Evolutionary conservation across 306 rosid genomes (phyloP).

Genomic region (Trifolium pratense): DNA sequence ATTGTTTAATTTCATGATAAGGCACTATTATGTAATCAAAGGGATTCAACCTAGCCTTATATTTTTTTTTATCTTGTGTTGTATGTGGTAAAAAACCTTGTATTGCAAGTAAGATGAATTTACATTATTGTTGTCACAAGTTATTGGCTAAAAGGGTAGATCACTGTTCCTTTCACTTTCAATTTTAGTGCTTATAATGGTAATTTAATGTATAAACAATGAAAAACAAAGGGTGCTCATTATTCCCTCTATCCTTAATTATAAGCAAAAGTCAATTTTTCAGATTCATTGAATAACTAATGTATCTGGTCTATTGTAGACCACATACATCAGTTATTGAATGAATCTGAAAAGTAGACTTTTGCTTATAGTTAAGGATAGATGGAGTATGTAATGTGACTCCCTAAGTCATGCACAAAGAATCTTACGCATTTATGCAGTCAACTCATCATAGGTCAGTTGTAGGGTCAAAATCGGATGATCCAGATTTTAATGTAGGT

Average conservation of each 20-base stretch:
- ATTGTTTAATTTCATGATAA: not conserved
- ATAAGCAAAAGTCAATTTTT: too few relatives aligned
- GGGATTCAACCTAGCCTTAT: not conserved
- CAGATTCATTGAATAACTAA: too few relatives aligned
- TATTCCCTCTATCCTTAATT: too few relatives aligned
- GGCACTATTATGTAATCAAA: not conserved
- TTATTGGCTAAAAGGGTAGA: not conserved
- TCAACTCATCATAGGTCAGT: not conserved
- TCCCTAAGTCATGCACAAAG: not conserved
- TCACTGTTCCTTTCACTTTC: not conserved
- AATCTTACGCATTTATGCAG: not conserved
- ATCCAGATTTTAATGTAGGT: not conserved
- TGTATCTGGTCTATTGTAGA: too few relatives aligned
- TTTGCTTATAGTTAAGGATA: too few relatives aligned
- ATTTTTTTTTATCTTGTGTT: not conserved
- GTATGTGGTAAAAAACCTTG: not conserved
- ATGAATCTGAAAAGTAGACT: too few relatives aligned
- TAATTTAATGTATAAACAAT: too few relatives aligned
- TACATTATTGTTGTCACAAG: not conserved
- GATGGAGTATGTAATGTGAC: not conserved
- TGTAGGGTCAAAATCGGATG: not conserved
- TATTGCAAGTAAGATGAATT: not conserved
- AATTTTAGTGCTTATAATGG: not conserved
- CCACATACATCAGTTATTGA: too few relatives aligned
- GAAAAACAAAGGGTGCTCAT: too few relatives aligned